Percentiles rank a stretch among this genome's conserved stretches.
These are phyloP conservation scores for Paraleonurus japonicus DNA, from an alignment of 257 asterid species.

Conservation along the genomic window DNA sequence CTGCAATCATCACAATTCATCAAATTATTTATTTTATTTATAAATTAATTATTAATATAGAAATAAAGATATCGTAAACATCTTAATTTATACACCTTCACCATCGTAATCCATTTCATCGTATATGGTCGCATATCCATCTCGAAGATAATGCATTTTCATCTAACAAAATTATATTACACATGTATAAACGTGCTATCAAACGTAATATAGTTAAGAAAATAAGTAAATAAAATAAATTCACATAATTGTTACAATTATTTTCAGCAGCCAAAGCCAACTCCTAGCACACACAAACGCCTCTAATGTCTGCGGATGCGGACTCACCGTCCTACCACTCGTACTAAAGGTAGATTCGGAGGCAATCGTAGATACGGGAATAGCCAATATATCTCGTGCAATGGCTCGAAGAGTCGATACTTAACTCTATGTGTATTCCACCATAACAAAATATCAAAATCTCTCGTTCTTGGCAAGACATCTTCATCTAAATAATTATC, in stretches of 20 bases:
- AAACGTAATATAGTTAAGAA: neutral
- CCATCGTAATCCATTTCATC: too few species aligned
- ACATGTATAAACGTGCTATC: neutral
- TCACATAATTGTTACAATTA: neutral
- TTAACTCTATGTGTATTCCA: neutral
- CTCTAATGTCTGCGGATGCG: neutral
- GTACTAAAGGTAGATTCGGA: neutral
- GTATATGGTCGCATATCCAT: too few species aligned
- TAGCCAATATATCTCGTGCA: neutral
- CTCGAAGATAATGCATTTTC: neutral
- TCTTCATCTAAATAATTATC: neutral
- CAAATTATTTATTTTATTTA: too few species aligned
- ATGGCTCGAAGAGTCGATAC: neutral
- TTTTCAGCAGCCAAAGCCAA: neutral
- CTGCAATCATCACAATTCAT: too few species aligned
- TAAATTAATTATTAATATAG: too few species aligned
- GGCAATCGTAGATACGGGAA: neutral
- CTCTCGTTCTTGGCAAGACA: neutral
- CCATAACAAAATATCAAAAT: neutral
- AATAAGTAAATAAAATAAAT: too few species aligned
- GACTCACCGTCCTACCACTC: neutral
- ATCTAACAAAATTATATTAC: neutral
- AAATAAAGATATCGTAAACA: too few species aligned
- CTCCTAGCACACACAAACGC: neutral
- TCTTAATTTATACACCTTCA: too few species aligned